Percentiles rank a stretch among this genome's conserved stretches.
Conservation (phyloP, 108 stramenopile species). For the Skeletonema tropicum region DNA sequence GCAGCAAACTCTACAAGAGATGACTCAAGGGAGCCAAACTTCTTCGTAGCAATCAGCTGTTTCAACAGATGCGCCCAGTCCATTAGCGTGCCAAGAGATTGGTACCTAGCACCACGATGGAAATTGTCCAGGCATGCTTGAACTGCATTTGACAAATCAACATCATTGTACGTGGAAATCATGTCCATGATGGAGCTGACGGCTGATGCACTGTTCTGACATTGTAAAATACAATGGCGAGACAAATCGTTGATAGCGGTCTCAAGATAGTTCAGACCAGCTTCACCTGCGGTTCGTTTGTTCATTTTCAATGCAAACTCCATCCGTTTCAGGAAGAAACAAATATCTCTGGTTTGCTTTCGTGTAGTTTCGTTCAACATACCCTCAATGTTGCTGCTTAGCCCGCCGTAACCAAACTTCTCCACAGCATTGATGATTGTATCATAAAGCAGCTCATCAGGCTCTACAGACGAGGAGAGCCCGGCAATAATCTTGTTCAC, state of each 20-base stretch:
- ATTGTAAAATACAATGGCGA: too few species aligned
- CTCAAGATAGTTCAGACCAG: too few species aligned
- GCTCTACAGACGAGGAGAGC: not conserved
- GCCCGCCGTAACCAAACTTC: not conserved
- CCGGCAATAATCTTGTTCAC: conserved; percentile 9
- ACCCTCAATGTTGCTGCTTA: not conserved
- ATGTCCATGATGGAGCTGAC: not conserved
- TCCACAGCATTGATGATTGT: not conserved
- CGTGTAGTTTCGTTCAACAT: not conserved
- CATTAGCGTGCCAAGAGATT: not conserved
- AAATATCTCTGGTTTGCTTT: not conserved
- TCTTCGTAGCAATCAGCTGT: not conserved
- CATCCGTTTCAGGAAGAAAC: not conserved
- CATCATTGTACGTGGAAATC: not conserved
- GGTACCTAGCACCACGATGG: not conserved
- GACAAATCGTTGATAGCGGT: too few species aligned
- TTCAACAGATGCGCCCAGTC: not conserved
- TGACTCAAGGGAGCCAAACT: not conserved
- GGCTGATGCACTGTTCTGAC: too few species aligned
- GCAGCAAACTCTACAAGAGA: conserved; percentile 3
- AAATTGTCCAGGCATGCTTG: not conserved
- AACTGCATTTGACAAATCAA: not conserved
- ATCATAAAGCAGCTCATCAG: not conserved
- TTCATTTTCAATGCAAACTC: conserved; percentile 16
- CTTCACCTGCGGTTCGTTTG: not conserved